Evolutionary conservation across 768 basidiomycete genomes (phyloP).

Genomic region (Cystofilobasidium macerans): DNA sequence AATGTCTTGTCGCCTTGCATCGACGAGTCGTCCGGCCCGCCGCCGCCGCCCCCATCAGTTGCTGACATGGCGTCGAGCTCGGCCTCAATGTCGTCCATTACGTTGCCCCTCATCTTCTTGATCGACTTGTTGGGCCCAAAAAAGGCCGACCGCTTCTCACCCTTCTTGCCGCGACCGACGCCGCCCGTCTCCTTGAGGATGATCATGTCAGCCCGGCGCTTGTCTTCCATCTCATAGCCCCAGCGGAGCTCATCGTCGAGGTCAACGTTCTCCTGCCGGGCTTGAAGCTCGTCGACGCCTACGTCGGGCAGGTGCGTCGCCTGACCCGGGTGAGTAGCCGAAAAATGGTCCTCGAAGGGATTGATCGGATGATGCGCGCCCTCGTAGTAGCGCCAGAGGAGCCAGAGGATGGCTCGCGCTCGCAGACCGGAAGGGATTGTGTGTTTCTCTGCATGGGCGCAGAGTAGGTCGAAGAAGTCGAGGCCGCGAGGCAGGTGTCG

Average conservation of each 20-base stretch:
- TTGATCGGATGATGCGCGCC: conserved; percentile 45
- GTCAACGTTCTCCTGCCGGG: conserved; percentile 51
- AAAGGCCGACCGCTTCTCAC: not conserved
- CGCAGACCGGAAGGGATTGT: conserved; percentile 57
- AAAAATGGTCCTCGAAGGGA: conserved; percentile 62
- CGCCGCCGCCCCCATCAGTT: conserved; percentile 55
- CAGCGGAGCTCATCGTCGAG: conserved; percentile 52
- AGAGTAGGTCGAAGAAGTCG: conserved; percentile 67
- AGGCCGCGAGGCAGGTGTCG: conserved; percentile 59
- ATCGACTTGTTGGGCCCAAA: conserved; percentile 65
- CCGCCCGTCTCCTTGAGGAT: conserved; percentile 2
- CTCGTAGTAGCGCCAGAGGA: conserved; percentile 72
- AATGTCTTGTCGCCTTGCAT: conserved; percentile 43
- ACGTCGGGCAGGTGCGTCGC: conserved; percentile 60
- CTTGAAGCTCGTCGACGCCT: conserved; percentile 56
- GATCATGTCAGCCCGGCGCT: conserved; percentile 52
- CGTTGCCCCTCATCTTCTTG: conserved; percentile 71
- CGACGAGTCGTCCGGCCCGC: conserved; percentile 45
- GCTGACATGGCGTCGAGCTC: conserved; percentile 59
- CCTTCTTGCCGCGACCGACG: conserved; percentile 4
- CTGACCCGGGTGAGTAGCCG: conserved; percentile 46
- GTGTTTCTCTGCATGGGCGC: conserved; percentile 48
- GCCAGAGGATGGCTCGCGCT: conserved; percentile 69
- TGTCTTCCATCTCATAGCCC: conserved; percentile 61
- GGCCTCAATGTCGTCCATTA: conserved; percentile 74